Percentiles rank a stretch among this genome's conserved stretches.
Evolutionary conservation across 768 basidiomycete species (phyloP).

Genomic region (Psilocybe tampanensis): DNA sequence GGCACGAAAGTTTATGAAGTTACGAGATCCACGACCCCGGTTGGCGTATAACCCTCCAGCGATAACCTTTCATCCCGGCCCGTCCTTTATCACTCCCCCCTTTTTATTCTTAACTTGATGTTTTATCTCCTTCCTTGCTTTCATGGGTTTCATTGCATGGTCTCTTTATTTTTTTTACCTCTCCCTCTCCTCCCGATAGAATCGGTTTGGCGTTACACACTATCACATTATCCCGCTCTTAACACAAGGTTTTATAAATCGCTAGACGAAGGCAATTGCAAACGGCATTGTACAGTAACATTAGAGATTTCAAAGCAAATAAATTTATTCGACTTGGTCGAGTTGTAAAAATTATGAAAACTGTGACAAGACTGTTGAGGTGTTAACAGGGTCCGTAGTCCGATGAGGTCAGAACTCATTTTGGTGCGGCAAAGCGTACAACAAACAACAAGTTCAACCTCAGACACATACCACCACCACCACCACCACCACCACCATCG

Average conservation of each 20-base stretch:
- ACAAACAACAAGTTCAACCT: neutral
- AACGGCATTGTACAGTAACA: slow-evolving; percentile 10
- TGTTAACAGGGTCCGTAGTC: too few relatives aligned
- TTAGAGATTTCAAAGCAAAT: slow-evolving; percentile 6
- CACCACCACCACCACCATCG: too few relatives aligned
- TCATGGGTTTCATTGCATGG: slow-evolving; percentile 14
- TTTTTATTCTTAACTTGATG: slow-evolving; percentile 25
- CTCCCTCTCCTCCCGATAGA: slow-evolving; percentile 14
- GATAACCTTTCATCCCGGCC: slow-evolving; percentile 17
- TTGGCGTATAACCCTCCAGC: slow-evolving; percentile 35
- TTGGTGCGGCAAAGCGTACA: neutral
- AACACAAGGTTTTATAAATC: slow-evolving; percentile 9
- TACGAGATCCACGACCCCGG: slow-evolving; percentile 47
- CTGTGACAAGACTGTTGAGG: too few relatives aligned
- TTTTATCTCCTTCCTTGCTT: slow-evolving; percentile 16
- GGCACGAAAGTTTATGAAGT: slow-evolving; percentile 29
- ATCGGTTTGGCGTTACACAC: slow-evolving; percentile 14
- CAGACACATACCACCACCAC: too few relatives aligned
- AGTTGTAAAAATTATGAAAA: slow-evolving; percentile 2
- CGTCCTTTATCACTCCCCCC: slow-evolving; percentile 16
- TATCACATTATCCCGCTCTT: neutral
- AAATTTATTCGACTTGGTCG: slow-evolving; percentile 10
- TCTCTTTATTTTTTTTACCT: slow-evolving; percentile 7
- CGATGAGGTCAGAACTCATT: neutral
- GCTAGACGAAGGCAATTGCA: slow-evolving; percentile 20